phyloP scores from a whole-genome alignment of 441 rosid species.

The Sinapis alba region DNA sequence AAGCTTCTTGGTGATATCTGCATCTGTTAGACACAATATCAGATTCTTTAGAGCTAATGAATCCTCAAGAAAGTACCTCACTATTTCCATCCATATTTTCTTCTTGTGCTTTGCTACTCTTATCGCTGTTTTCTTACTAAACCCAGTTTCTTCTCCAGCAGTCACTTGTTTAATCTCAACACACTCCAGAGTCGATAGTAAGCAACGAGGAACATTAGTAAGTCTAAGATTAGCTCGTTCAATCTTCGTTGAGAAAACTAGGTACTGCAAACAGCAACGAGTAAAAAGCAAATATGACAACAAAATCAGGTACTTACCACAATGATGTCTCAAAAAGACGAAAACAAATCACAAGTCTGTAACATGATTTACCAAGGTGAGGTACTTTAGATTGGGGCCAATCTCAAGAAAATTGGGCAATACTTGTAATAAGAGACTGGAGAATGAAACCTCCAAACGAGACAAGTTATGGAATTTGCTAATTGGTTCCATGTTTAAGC shows the following conservation, averaged over 20 bases:
- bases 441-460: slow-evolving; percentile 8
- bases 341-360: background rate
- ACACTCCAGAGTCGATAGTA: slow-evolving; percentile 1
- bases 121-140: background rate
- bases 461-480: slow-evolving; percentile 2
- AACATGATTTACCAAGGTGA: slow-evolving; percentile 8
- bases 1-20: slow-evolving; percentile 5
- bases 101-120: background rate
- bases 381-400: slow-evolving; percentile 6
- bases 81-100: background rate
- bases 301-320: background rate
- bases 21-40: background rate
- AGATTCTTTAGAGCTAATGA: slow-evolving; percentile 8
- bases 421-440: background rate
- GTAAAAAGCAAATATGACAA: background rate
- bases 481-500: background rate
- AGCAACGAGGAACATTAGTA: slow-evolving; percentile 4
- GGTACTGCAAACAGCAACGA: background rate
- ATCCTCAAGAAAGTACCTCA: slow-evolving; percentile 9
- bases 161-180: background rate
- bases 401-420: slow-evolving; percentile 3
- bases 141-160: background rate
- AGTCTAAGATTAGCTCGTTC: background rate
- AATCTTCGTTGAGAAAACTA: background rate
- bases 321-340: background rate